A percentile compares a stretch with the other conserved stretches of the same genome.
Conservation (phyloP, 805 yeast genomes). For the Brettanomyces bruxellensis region DNA sequence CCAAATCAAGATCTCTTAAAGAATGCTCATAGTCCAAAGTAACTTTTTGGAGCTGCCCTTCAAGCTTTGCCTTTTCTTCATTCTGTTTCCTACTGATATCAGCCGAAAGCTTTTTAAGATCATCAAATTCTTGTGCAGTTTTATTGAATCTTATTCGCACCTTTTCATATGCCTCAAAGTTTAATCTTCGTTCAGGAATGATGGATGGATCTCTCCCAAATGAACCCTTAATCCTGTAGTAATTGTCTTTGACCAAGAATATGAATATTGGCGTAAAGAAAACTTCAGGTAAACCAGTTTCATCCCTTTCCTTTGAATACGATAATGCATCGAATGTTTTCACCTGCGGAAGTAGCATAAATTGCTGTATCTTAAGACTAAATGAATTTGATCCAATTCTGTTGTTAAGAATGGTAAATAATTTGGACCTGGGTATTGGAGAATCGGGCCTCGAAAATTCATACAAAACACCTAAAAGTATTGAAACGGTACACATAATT, state of each 20-base stretch:
- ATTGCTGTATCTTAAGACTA: conserved; percentile 60
- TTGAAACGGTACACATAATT: conserved; percentile 63
- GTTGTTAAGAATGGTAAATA: conserved; percentile 54
- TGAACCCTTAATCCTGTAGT: conserved; percentile 55
- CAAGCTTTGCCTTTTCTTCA: conserved; percentile 14
- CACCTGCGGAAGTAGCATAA: conserved; percentile 51
- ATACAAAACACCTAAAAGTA: conserved; percentile 67
- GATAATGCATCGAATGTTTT: conserved; percentile 45
- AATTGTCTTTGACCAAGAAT: conserved; percentile 59
- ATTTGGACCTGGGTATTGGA: conserved; percentile 49
- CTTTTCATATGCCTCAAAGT: conserved; percentile 50
- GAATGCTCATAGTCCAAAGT: conserved; percentile 17
- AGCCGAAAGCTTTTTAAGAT: conserved; percentile 12
- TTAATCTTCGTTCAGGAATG: conserved; percentile 60
- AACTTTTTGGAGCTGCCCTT: conserved; percentile 25
- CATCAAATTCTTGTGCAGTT: conserved; percentile 10
- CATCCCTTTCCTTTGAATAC: conserved; percentile 50
- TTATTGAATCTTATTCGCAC: conserved; percentile 27
- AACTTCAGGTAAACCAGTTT: conserved; percentile 81
- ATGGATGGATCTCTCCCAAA: conserved; percentile 63
- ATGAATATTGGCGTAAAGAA: conserved; percentile 62
- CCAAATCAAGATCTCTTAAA: conserved; percentile 24
- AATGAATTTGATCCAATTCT: conserved; percentile 79
- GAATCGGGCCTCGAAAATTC: conserved; percentile 64
- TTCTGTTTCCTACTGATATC: conserved; percentile 10